Conservation (phyloP, 2,329 filamentous ascomycete species). For the Stemphylium beticola region DNA sequence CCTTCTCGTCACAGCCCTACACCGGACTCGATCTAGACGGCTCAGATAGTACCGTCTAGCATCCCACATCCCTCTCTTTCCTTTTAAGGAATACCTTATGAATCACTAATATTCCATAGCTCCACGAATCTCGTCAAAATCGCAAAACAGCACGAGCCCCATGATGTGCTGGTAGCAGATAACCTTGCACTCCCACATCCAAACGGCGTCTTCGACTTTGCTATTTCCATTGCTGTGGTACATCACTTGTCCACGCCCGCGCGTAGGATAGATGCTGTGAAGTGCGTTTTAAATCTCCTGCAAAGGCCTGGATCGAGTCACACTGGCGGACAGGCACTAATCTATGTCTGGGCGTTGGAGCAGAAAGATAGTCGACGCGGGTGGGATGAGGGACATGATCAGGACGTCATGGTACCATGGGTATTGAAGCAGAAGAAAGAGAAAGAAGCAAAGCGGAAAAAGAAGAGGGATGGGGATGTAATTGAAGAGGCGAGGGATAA, state of each 20-base stretch:
- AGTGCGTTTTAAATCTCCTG: conserved; percentile 72
- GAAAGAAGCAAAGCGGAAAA: conserved; percentile 30
- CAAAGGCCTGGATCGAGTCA: conserved; percentile 21
- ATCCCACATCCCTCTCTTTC: neutral
- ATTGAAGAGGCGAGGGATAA: conserved; percentile 18
- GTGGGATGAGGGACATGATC: conserved; percentile 81
- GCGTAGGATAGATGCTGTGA: conserved; percentile 75
- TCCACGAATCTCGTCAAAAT: conserved; percentile 65
- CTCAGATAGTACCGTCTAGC: no score
- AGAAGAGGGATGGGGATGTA: conserved; percentile 1
- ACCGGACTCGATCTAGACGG: no score
- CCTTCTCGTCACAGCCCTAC: no score
- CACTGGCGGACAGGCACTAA: conserved; percentile 65
- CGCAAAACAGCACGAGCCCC: conserved; percentile 61
- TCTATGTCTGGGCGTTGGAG: conserved; percentile 97
- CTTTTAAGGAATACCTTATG: no score
- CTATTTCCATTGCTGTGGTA: conserved; percentile 90
- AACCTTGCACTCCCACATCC: conserved; percentile 83
- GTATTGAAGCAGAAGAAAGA: conserved; percentile 64
- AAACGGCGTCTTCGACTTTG: conserved; percentile 74
- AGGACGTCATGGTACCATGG: conserved; percentile 97
- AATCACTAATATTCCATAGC: conserved; percentile 41
- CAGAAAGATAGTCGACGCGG: conserved; percentile 85
- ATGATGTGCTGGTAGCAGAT: conserved; percentile 79
- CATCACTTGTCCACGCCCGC: conserved; percentile 86